phyloP scores from a whole-genome alignment of 768 basidiomycete genomes.

The Suillus ampliporus region DNA sequence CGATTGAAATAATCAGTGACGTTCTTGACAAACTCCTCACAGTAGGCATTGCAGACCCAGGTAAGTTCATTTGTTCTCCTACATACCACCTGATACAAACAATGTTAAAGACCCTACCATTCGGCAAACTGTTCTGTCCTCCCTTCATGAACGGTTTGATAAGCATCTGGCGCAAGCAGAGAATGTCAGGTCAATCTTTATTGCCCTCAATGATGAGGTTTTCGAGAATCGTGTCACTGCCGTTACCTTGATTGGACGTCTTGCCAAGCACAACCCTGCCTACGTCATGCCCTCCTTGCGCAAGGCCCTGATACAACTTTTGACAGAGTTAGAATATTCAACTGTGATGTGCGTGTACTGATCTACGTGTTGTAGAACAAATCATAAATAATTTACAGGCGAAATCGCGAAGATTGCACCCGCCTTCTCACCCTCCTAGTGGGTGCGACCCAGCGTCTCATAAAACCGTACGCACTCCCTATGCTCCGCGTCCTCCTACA shows the following conservation, averaged over 20 bases:
- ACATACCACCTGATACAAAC: constrained; percentile 13
- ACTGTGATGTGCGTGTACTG: constrained; percentile 72
- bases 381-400: constrained; percentile 47
- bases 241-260: constrained; percentile 87
- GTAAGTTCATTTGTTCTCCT: constrained; percentile 45
- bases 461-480: constrained; percentile 94
- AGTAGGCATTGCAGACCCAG: constrained; percentile 95
- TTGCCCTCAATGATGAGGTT: constrained; percentile 95
- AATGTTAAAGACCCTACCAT: constrained; percentile 67
- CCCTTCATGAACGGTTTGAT: constrained; percentile 92
- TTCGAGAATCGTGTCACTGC: constrained; percentile 94
- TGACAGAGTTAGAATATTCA: constrained; percentile 97
- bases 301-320: constrained; percentile 92
- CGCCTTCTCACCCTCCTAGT: constrained; percentile 88
- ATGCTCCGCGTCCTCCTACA: constrained; percentile 92
- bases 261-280: constrained; percentile 95
- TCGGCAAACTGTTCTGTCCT: constrained; percentile 82
- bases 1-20: constrained; percentile 96
- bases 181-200: constrained; percentile 96
- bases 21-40: constrained; percentile 96
- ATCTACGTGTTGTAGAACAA: not conserved
- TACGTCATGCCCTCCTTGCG: constrained; percentile 98
- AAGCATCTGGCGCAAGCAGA: constrained; percentile 97
- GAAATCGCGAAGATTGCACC: constrained; percentile 91
- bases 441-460: constrained; percentile 89